Base-by-base conservation (phyloP, 2,329 filamentous ascomycete genomes). In the Colletotrichum higginsianum region DNA sequence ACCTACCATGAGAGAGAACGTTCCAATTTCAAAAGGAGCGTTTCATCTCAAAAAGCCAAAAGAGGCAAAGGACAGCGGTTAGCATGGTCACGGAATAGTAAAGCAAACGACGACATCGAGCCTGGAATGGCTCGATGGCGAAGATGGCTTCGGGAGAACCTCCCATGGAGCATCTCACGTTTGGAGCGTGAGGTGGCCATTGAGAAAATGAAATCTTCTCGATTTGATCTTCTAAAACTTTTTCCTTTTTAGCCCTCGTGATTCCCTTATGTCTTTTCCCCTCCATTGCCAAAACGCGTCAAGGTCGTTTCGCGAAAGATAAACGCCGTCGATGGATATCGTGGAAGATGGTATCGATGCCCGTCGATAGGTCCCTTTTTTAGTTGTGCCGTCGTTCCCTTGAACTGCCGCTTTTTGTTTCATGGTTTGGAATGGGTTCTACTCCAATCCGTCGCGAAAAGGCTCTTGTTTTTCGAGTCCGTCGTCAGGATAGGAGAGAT, bases 131-230 rank as follows among this genome's bases (percentile, higher is more conserved):
- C 44, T 56, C n/a, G 58, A 30, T 57, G 62, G 61, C 55, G 67
- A 50, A 69, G 71, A 67, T 72, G 69, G 40, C 90, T 92, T 92
- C 90, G 90, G 91, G 90, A 92, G 82, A 80, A 89, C 89, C 91
- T 93, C 91, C 90, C 90, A 92, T 92, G 90, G 90, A 92, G 82
- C 90, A 91, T 88, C 90, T 91, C 90, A 92, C 89, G 85, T 81
- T 77, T 77, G 80, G 79, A 79, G 75, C 86, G 89, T 90, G 90
- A 92, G 91, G 92, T 88, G 91, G 91, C 91, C 91, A 92, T 92
- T 89, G 87, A 89, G 86, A 90, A 85, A 82, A 83, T 82, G 77
- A 75, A 80, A 82, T 80, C 84, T 82, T 82, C 82, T 83, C 78
- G 81, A 78, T 79, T 79, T 76, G 77, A 60, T 64, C 68, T 71